These are phyloP conservation scores for Bidens hawaiensis DNA, from an alignment of 140 eudicot genomes.

Conservation along the genomic window DNA sequence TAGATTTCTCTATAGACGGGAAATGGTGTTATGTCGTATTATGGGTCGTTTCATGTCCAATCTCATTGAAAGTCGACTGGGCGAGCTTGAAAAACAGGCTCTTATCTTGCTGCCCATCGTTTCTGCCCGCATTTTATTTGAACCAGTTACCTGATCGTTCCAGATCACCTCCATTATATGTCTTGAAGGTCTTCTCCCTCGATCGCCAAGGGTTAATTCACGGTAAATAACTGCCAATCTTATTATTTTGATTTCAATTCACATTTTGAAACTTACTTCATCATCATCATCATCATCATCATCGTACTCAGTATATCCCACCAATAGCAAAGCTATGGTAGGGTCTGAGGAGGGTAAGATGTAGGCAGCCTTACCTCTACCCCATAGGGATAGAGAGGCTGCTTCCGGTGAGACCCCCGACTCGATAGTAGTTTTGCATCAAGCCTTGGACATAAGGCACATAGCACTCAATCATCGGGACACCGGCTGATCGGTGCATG, in stretches of 20 bases:
- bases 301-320: no score
- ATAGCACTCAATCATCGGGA: no score
- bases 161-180: conserved; percentile 44
- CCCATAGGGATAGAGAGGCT: no score
- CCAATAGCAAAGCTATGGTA: no score
- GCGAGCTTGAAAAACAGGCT: conserved; percentile 62
- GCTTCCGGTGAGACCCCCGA: no score
- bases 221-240: conserved; percentile 29
- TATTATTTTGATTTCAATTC: neutral
- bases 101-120: conserved; percentile 68
- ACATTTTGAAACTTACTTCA: neutral
- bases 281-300: no score
- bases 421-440: no score
- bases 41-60: conserved; percentile 61
- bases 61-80: conserved; percentile 50
- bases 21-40: conserved; percentile 86
- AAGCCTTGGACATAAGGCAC: no score
- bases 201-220: conserved; percentile 66
- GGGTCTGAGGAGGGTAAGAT: no score
- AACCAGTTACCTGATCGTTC: conserved; percentile 37
- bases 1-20: conserved; percentile 78
- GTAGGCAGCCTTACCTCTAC: no score
- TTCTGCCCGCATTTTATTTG: conserved; percentile 49
- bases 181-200: conserved; percentile 56
- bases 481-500: no score